Evolutionary conservation across 169 alveolate genomes (phyloP), one percentile per base, ranked within the genome.

Genomic region (Cryptosporidium xiaoi): DNA sequence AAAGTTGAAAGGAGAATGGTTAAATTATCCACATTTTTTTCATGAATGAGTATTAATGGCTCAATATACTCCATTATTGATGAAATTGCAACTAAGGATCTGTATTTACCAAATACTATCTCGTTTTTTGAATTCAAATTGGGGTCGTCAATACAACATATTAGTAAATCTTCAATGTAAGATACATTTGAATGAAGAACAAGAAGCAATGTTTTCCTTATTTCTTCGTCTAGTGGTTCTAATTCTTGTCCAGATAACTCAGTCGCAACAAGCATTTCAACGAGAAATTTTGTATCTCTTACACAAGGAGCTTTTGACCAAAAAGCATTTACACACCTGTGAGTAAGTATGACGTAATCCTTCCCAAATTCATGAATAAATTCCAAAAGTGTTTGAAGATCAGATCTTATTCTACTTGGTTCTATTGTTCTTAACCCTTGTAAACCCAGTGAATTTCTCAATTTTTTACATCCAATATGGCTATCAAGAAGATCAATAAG

Each of bases 351-450:
- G 18, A 77, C 71, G 15, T 44, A 77, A 15, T 77, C 87, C 66
- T 56, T 77, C 20, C 87, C 87, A 62, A 77, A 77, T 77, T 77
- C 87, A n/a, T 48, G 69, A 27, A 77, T 56, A 77, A 77, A 77
- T 20, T 77, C 87, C 46, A 77, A 71, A 1, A 77, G 48, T 10
- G 87, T 77, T 46, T 77, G 69, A 6, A 77, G 64, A 60, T 77
- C 87, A 8, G 71, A 77, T 48, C 51, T 77, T 3, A 60, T 40
- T 60, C 87, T 56, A 56, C 64, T 46, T 12, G 77, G 46, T 10
- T 77, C 87, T 27, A 77, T 48, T 12, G 77, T 20, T 48, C 29
- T 58, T 15, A 77, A 53, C 4, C 27, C 51, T 12, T 77, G 77
- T 12, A 77, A n/a, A 10, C 18, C 50, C 31, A 77, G 58, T 33